Evolutionary conservation across 176 grass and related monocot genomes (phyloP), one percentile per base, ranked within the genome.

Genomic region (Cenchrus americanus): DNA sequence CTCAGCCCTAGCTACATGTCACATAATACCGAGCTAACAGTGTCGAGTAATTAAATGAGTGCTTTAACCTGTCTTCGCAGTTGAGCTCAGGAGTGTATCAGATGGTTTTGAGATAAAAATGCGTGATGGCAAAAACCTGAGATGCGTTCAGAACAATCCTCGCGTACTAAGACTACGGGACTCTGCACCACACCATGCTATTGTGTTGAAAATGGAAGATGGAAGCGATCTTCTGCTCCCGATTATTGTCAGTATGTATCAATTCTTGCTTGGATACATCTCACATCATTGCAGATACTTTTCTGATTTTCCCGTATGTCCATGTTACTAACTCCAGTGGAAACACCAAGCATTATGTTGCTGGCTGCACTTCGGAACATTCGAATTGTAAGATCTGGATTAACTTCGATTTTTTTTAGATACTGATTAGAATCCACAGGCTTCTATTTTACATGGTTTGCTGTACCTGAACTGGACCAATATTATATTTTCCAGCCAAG

Each of bases 161-260:
- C 87, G 94, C 13, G 93, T 87, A 27, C 73, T 92, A 18, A 89
- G 87, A 51, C 63, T 94, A n/a, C 91, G 85, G 58, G 91, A 98
- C 69, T 91, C 92, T 53, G 86, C 83, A 1, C 93, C 96, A 46
- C 86, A 98, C 76, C 93, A 94, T 23, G 96, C 89, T 73, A 96
- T 98, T 24, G 96, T 98, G 73, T 72, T 98, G 61, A 98, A 98
- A 69, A 96, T 95, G 93, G 96, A 98, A 75, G 96, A 98, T 84
- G 96, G 96, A 66, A 98, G 92, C 61, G 77, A 86, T 67, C 87
- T 98, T 81, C 83, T 98, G 65, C 93, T 98, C 22, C 96, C 96
- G 7, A 96, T 98, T 83, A 93, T 95, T 74, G 96, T 98, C 65
- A 91, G 93, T 95, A 94, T 42, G 93, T 90, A 84, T 64, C 41